These are phyloP conservation scores for Oleoguttula mirabilis DNA, from an alignment of 495 filamentous ascomycete genomes.

Conservation along the genomic window DNA sequence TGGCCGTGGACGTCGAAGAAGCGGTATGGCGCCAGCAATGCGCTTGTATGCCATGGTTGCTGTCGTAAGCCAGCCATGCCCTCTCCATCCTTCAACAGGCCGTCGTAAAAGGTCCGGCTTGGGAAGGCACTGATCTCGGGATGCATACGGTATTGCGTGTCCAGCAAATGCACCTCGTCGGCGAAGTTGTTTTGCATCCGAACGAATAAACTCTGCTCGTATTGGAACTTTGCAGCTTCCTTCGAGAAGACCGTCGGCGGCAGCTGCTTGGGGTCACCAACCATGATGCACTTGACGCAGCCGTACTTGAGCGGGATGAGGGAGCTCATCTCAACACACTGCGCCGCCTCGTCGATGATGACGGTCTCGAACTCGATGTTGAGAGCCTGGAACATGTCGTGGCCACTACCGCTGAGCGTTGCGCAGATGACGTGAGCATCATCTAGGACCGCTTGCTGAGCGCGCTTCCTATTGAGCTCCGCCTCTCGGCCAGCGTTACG, in stretches of 20 bases:
- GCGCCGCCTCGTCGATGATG: conserved; percentile 94
- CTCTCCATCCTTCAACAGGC: conserved; percentile 67
- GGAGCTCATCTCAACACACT: conserved; percentile 93
- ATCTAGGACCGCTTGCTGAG: conserved; percentile 84
- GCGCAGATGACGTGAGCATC: conserved; percentile 87
- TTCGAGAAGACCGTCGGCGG: conserved; percentile 91
- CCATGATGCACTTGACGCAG: conserved; percentile 90
- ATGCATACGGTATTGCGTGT: conserved; percentile 98
- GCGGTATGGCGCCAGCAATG: conserved; percentile 78
- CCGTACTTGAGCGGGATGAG: conserved; percentile 96
- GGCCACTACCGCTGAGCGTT: conserved; percentile 87
- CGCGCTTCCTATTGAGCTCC: conserved; percentile 71
- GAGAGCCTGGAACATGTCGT: conserved; percentile 92
- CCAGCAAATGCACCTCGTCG: conserved; percentile 81
- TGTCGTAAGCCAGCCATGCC: conserved; percentile 64
- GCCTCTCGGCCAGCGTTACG: conserved; percentile 61
- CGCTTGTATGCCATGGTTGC: conserved; percentile 73
- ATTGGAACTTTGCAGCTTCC: conserved; percentile 82
- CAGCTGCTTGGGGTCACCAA: conserved; percentile 94
- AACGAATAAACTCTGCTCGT: conserved; percentile 96
- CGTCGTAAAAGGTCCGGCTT: conserved; percentile 82
- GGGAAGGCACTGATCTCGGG: conserved; percentile 87
- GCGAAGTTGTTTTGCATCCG: conserved; percentile 91
- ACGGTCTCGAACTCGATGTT: conserved; percentile 97
- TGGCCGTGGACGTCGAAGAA: conserved; percentile 94